Evolutionary conservation across 2,329 filamentous ascomycete species (phyloP).

Genomic region (Pyricularia pennisetigena): DNA sequence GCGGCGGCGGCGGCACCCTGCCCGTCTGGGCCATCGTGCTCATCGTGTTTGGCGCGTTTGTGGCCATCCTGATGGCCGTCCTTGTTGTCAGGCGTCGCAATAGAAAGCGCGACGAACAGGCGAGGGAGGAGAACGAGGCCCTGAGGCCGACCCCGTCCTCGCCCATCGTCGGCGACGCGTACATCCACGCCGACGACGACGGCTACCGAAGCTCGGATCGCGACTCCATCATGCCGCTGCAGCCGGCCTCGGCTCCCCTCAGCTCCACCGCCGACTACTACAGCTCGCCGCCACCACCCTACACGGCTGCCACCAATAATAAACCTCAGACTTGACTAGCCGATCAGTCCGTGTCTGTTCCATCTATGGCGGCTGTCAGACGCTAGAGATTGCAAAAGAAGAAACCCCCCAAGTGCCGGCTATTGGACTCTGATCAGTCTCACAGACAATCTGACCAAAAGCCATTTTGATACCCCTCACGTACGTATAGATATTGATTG

Average conservation of each 20-base stretch:
- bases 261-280: background rate
- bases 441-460: background rate
- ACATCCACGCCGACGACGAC: background rate
- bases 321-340: background rate
- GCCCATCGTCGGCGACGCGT: background rate
- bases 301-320: background rate
- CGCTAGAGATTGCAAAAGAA: background rate
- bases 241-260: too few relatives aligned
- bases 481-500: background rate
- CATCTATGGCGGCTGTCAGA: background rate
- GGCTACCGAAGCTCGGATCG: background rate
- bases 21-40: conserved; percentile 1
- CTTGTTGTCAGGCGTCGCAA: background rate
- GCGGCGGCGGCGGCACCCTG: background rate
- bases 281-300: background rate
- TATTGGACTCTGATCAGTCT: background rate
- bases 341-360: background rate
- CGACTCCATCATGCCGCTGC: background rate
- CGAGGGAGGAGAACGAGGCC: background rate
- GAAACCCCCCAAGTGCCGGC: background rate
- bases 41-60: background rate
- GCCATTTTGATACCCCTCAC: background rate
- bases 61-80: background rate
- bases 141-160: background rate
- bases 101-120: background rate